phyloP scores from a whole-genome alignment of 495 filamentous ascomycete genomes.

The Bacidia rubella region DNA sequence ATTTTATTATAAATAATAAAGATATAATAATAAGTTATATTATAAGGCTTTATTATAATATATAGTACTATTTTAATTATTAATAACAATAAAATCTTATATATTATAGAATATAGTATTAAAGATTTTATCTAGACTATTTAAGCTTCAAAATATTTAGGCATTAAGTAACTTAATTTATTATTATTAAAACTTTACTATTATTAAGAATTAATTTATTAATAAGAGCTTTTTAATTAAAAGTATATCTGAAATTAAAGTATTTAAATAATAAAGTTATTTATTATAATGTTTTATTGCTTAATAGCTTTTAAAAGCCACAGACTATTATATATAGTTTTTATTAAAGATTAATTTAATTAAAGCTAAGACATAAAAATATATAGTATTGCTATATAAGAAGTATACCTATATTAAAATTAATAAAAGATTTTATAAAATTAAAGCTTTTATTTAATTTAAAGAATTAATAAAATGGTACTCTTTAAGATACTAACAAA shows the following conservation, averaged over 20 bases:
- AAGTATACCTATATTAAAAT: too few relatives aligned
- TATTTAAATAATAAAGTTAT: neutral
- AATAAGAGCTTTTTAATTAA: neutral
- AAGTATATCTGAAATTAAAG: neutral
- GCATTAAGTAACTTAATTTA: neutral
- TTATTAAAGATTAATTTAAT: neutral
- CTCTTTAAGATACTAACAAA: neutral
- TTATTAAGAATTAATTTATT: neutral
- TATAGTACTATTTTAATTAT: too few relatives aligned
- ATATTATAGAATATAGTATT: neutral
- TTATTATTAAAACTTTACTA: neutral
- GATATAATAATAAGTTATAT: too few relatives aligned
- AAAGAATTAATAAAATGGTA: neutral
- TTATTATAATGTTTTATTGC: neutral
- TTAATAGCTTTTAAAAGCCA: neutral
- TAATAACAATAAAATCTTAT: too few relatives aligned
- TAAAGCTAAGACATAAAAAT: neutral
- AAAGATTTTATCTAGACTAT: too few relatives aligned
- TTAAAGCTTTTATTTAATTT: neutral
- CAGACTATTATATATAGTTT: neutral
- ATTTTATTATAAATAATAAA: neutral
- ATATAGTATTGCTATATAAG: neutral
- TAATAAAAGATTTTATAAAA: too few relatives aligned
- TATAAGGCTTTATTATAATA: too few relatives aligned
- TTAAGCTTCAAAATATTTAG: neutral